Evolutionary conservation across 2,329 filamentous ascomycete species (phyloP).

Genomic region (Arthroderma uncinatum): DNA sequence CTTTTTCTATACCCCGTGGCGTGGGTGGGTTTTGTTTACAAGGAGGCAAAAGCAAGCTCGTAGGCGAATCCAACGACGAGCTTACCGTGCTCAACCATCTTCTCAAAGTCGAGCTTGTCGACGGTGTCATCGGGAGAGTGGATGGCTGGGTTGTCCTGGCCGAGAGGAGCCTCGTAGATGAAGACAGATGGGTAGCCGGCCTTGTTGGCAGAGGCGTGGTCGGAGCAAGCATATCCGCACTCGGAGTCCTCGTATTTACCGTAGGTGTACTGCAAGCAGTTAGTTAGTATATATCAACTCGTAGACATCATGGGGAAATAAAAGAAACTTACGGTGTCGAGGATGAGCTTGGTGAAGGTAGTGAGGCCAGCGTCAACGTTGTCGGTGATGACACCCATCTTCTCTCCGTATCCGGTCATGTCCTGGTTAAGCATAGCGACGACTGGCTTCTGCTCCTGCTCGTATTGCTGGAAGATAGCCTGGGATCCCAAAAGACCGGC

Average conservation of each 20-base stretch:
- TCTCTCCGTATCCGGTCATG: constrained; percentile 88
- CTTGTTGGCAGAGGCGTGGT: constrained; percentile 40
- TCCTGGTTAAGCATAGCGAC: constrained; percentile 98
- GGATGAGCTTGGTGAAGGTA: constrained; percentile 78
- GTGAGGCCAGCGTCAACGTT: constrained; percentile 76
- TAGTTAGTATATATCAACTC: no score
- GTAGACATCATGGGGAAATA: no score
- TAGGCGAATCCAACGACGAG: constrained; percentile 74
- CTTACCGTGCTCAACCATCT: constrained; percentile 84
- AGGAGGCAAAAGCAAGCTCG: constrained; percentile 56
- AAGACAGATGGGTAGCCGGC: constrained; percentile 56
- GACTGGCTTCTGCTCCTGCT: constrained; percentile 57
- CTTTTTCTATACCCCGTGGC: background rate
- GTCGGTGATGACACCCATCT: constrained; percentile 87
- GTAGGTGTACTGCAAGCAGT: no score
- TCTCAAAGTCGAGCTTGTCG: constrained; percentile 65
- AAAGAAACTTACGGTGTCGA: constrained; percentile 48
- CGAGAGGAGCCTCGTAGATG: constrained; percentile 52
- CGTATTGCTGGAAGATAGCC: constrained; percentile 73
- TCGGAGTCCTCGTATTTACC: constrained; percentile 75
- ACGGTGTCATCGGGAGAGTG: constrained; percentile 63
- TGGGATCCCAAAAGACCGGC: constrained; percentile 78
- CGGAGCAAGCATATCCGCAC: constrained; percentile 64
- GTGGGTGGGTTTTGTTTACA: constrained; percentile 37
- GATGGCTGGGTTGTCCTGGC: constrained; percentile 56